phyloP scores from a whole-genome alignment of 2,329 filamentous ascomycete genomes.

The Chaetomium sp. region DNA sequence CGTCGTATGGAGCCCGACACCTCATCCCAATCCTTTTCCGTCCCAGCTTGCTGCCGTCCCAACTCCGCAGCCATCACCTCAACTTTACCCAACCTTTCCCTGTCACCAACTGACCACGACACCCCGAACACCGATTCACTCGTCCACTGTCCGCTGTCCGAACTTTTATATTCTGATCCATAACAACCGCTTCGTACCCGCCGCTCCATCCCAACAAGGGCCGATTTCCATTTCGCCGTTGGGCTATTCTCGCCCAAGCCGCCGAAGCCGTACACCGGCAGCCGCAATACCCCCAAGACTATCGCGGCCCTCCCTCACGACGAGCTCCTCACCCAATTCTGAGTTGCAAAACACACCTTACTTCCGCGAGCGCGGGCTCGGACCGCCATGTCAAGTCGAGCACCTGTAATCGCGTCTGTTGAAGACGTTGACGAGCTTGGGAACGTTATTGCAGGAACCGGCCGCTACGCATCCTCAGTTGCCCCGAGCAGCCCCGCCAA shows the following conservation, averaged over 20 bases:
- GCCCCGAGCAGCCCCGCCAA: conserved; percentile 37
- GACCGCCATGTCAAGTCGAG: conserved; percentile 37
- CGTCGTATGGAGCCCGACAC: conserved; percentile 18
- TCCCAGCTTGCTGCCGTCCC: conserved; percentile 11
- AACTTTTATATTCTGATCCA: background rate
- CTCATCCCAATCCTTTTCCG: conserved; percentile 20
- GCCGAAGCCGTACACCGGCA: conserved; percentile 14
- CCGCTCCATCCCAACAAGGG: background rate
- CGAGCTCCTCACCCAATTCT: conserved; percentile 4
- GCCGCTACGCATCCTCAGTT: conserved; percentile 43
- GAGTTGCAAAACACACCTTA: conserved; percentile 7
- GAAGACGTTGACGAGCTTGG: conserved; percentile 48
- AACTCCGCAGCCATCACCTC: background rate
- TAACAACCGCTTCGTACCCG: conserved; percentile 6
- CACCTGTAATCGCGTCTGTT: conserved; percentile 36
- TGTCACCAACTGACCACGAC: background rate
- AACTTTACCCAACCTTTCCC: background rate
- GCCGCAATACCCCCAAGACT: conserved; percentile 19
- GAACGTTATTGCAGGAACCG: conserved; percentile 34
- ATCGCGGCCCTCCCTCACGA: conserved; percentile 19
- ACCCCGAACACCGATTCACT: background rate
- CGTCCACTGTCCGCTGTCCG: background rate
- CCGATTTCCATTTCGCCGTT: no score
- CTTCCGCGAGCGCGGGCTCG: conserved; percentile 17
- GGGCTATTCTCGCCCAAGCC: background rate